Evolutionary conservation across 2,329 filamentous ascomycete genomes (phyloP).

Genomic region (Alternaria sp.): DNA sequence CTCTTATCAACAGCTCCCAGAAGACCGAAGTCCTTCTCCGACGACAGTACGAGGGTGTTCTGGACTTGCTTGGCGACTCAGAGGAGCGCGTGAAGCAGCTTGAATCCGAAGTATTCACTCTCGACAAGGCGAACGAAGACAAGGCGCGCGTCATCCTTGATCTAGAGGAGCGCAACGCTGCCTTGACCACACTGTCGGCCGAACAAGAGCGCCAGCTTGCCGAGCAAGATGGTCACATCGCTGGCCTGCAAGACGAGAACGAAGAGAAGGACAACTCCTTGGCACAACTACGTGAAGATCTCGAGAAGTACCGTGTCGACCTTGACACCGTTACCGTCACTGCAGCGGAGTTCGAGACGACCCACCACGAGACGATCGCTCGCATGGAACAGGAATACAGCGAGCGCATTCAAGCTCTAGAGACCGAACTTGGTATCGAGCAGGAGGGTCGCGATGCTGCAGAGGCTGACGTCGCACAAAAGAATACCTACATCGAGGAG

Average conservation of each 20-base stretch:
- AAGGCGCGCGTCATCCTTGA: constrained; percentile 47
- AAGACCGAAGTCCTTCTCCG: constrained; percentile 48
- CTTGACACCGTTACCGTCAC: constrained; percentile 46
- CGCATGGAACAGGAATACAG: constrained; percentile 50
- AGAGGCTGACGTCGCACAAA: constrained; percentile 49
- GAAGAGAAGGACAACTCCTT: constrained; percentile 45
- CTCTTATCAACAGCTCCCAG: constrained; percentile 37
- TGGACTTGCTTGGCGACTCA: constrained; percentile 38
- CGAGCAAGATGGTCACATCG: constrained; percentile 36
- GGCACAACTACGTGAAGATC: constrained; percentile 45
- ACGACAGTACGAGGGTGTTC: constrained; percentile 38
- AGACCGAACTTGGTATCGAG: constrained; percentile 47
- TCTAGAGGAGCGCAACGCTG: constrained; percentile 41
- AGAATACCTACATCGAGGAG: constrained; percentile 47
- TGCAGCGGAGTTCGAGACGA: constrained; percentile 49
- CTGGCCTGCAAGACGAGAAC: constrained; percentile 35
- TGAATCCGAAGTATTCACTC: constrained; percentile 43
- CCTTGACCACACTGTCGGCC: constrained; percentile 35
- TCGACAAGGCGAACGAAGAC: constrained; percentile 47
- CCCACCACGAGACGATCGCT: constrained; percentile 45
- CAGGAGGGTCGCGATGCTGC: constrained; percentile 46
- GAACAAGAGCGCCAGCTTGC: constrained; percentile 45
- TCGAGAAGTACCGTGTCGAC: constrained; percentile 50
- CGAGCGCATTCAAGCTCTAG: constrained; percentile 43
- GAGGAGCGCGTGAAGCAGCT: constrained; percentile 46